Base-by-base conservation (phyloP, 306 rosid species). In the Vachellia collinsii region DNA sequence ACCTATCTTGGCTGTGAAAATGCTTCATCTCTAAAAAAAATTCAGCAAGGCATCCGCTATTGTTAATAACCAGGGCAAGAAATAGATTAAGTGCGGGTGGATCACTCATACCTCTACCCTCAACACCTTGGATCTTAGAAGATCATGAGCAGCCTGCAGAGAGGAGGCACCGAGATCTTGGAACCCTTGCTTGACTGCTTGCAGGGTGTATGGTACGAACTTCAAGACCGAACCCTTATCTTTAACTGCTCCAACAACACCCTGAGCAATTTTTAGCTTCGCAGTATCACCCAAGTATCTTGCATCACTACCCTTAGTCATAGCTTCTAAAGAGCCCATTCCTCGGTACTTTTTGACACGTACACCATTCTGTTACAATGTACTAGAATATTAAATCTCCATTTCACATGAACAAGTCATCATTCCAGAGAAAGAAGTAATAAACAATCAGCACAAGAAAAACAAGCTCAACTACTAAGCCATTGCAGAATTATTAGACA, bases 261-360 rank as follows among this genome's bases (percentile, higher is more conserved):
- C 98, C 54, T 92, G 98, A 63, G 98, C 98, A 83, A 95, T 92
- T 88, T 95, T 95, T 66, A 95, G 91, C 81, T 90, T 92, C 9
- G 94, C 92, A 25, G 88, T 90, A 46, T 95, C 99, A 5, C 97
- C 98, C 79, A 93, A 81, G 83, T 95, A 93, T 83, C 99, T 87
- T 10, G 85, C 87, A 72, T 95, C 99, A 64, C 99, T 95, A 9
- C 99, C 99, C 83, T 93, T 94, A 22, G 91, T 93, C 98, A 95
- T 95, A 70, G 99, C 99, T 90, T 95, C 99, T 78, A 95, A 85
- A 44, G 97, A 95, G 44, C 99, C 98, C 99, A 95, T 95, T 79
- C 98, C 98, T 75, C 98, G 79, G 62, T 95, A 93, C 74, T 89
- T 95, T 74, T 95, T 95, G 2, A 95, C 80, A n/a, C 89, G 89